phyloP scores from a whole-genome alignment of 495 filamentous ascomycete genomes.

The Durotheca rogersii region DNA sequence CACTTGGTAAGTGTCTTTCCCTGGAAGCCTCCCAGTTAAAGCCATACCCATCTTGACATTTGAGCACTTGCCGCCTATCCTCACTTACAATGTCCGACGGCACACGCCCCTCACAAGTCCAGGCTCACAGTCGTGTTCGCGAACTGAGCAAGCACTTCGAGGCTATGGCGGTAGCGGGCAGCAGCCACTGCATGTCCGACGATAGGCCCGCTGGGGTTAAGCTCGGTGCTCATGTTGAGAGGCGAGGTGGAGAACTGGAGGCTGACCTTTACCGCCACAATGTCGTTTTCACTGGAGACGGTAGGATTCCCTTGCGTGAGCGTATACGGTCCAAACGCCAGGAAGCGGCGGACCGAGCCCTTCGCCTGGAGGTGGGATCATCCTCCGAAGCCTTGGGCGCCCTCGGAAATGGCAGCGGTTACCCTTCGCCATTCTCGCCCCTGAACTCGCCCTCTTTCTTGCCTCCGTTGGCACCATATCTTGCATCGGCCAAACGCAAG shows the following conservation, averaged over 20 bases:
- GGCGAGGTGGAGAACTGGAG: too few species aligned
- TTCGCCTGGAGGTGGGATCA: not conserved
- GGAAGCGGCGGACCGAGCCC: not conserved
- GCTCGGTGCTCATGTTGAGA: too few species aligned
- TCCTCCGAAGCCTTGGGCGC: not conserved
- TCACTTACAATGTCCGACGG: too few species aligned
- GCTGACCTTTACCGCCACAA: too few species aligned
- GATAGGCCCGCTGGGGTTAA: too few species aligned
- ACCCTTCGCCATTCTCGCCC: too few species aligned
- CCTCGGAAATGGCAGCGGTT: too few species aligned
- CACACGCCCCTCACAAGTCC: not conserved
- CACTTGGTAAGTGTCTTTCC: not conserved
- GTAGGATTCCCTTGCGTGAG: conserved; percentile 5
- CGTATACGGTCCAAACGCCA: conserved; percentile 3
- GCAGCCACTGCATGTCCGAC: not conserved
- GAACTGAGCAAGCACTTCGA: not conserved
- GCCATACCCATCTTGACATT: not conserved
- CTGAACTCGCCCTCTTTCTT: too few species aligned
- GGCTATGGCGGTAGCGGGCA: not conserved
- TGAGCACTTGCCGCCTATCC: too few species aligned
- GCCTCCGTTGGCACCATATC: too few species aligned
- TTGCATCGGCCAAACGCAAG: not conserved
- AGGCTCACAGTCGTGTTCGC: not conserved
- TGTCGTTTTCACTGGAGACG: conserved; percentile 9
- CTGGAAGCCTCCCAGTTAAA: not conserved